These are phyloP conservation scores for Candida palmyrensis DNA, from an alignment of 805 yeast species.

Conservation along the genomic window DNA sequence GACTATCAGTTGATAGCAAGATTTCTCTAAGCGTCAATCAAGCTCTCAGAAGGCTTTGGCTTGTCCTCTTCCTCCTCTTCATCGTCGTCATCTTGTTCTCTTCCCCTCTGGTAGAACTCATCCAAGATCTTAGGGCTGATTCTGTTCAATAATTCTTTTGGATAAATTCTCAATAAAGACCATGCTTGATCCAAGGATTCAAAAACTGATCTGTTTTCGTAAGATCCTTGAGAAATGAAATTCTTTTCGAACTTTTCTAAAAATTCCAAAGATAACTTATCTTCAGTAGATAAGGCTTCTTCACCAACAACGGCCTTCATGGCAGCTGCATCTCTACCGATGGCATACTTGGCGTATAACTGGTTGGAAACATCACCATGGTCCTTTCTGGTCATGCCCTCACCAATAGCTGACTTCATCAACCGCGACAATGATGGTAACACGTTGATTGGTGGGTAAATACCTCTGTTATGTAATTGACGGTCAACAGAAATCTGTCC, in stretches of 20 bases:
- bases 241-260: constrained; percentile 97
- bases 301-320: constrained; percentile 99
- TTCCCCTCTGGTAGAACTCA: constrained; percentile 91
- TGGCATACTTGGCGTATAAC: constrained; percentile 97
- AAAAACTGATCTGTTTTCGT: constrained; percentile 89
- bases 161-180: constrained; percentile 96
- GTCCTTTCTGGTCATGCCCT: constrained; percentile 99
- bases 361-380: constrained; percentile 99
- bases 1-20: too few relatives aligned
- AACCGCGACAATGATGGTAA: constrained; percentile 95
- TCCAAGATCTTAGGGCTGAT: constrained; percentile 94
- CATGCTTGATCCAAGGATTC: constrained; percentile 98
- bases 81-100: constrained; percentile 57
- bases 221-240: constrained; percentile 93
- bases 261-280: constrained; percentile 94
- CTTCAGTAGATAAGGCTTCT: constrained; percentile 97
- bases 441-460: constrained; percentile 98
- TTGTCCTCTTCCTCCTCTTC: constrained; percentile 34
- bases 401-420: constrained; percentile 99
- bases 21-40: constrained; percentile 34
- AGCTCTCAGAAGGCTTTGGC: constrained; percentile 20
- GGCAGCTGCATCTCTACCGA: constrained; percentile 99
- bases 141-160: constrained; percentile 98
- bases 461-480: constrained; percentile 92
- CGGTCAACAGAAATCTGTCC: constrained; percentile 98